phyloP scores from a whole-genome alignment of 2,329 filamentous ascomycete genomes.

The Aschersonia sp. region DNA sequence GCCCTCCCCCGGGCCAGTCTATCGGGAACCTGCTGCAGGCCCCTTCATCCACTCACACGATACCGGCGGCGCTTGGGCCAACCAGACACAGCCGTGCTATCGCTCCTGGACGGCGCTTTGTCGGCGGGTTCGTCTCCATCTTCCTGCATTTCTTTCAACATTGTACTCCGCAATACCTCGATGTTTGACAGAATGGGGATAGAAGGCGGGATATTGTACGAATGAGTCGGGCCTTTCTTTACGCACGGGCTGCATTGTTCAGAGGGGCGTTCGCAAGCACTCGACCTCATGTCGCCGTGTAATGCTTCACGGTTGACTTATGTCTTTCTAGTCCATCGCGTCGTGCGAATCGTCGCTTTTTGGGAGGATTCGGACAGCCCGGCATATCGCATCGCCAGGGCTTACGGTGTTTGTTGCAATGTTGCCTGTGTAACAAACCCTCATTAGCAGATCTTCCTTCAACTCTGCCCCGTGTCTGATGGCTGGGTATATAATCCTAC shows the following conservation, averaged over 20 bases:
- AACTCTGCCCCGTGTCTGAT: not conserved
- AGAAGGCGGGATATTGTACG: too few species aligned
- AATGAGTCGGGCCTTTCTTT: too few species aligned
- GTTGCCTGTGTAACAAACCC: slow-evolving; percentile 15
- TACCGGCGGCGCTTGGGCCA: too few species aligned
- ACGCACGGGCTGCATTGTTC: too few species aligned
- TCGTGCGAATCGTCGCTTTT: slow-evolving; percentile 26
- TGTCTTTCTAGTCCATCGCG: slow-evolving; percentile 27
- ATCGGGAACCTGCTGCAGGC: not conserved
- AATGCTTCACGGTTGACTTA: slow-evolving; percentile 24
- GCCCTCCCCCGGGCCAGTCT: not conserved
- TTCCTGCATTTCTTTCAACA: too few species aligned
- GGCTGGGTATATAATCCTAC: slow-evolving; percentile 9
- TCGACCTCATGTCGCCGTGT: slow-evolving; percentile 11
- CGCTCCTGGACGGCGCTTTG: too few species aligned
- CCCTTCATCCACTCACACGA: not conserved
- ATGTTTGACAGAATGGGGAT: too few species aligned
- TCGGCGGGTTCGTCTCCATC: too few species aligned
- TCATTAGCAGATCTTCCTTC: not conserved
- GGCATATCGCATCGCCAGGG: slow-evolving; percentile 23
- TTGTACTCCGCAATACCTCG: too few species aligned
- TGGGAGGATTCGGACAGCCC: slow-evolving; percentile 24
- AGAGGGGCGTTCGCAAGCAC: not conserved
- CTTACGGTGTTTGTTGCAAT: slow-evolving; percentile 27
- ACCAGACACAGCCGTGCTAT: too few species aligned